A percentile compares a stretch with the other conserved stretches of the same genome.
These are phyloP conservation scores for Aspergillus cavernicola DNA, from an alignment of 495 filamentous ascomycete species.

Conservation along the genomic window DNA sequence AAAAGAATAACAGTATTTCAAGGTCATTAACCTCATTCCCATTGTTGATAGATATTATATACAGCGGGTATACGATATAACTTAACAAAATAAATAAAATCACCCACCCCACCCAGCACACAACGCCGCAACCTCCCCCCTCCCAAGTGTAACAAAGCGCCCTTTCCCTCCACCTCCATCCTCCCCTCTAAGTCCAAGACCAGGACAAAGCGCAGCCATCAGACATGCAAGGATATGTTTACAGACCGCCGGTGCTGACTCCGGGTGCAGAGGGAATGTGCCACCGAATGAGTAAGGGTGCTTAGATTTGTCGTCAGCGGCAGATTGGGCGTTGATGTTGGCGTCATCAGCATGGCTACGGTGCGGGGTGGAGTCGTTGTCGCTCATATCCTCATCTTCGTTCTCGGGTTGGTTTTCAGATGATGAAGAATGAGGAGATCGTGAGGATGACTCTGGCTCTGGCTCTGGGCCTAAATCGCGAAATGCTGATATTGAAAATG, in stretches of 20 bases:
- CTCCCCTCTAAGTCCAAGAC: slow-evolving; percentile 26
- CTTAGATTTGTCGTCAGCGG: neutral
- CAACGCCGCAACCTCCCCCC: slow-evolving; percentile 72
- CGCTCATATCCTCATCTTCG: neutral
- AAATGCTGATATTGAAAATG: slow-evolving; percentile 71
- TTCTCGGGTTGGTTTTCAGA: neutral
- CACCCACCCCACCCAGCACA: slow-evolving; percentile 60
- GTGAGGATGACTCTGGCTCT: neutral
- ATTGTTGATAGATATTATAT: too few relatives aligned
- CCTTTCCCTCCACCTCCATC: slow-evolving; percentile 32
- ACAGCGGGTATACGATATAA: too few relatives aligned
- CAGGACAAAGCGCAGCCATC: slow-evolving; percentile 62
- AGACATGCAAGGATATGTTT: slow-evolving; percentile 88
- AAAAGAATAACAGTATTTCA: too few relatives aligned
- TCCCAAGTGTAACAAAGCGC: slow-evolving; percentile 38
- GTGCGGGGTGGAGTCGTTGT: neutral
- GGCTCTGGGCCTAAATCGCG: slow-evolving; percentile 27
- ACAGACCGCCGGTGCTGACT: slow-evolving; percentile 58
- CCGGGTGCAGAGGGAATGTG: slow-evolving; percentile 30
- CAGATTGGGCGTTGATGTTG: neutral
- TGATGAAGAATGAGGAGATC: neutral
- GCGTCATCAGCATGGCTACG: neutral
- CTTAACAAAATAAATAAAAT: too few relatives aligned
- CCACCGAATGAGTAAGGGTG: slow-evolving; percentile 50
- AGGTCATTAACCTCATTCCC: too few relatives aligned